These are phyloP conservation scores for Penstemon davidsonii DNA, from an alignment of 257 asterid genomes.

Conservation along the genomic window DNA sequence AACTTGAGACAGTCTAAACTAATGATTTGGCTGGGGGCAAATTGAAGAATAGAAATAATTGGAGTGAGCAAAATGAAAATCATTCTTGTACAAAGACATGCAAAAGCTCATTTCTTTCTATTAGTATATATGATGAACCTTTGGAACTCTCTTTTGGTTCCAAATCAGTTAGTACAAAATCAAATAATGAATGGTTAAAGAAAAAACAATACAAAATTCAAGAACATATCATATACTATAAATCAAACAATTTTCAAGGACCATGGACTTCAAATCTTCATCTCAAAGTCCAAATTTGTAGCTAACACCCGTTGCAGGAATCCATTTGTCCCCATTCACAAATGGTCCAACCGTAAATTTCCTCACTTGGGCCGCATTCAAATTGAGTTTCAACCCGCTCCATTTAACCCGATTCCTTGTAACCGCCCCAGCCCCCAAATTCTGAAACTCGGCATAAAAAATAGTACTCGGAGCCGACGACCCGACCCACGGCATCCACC, in stretches of 20 bases:
- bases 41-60: too few relatives aligned
- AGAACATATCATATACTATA: too few relatives aligned
- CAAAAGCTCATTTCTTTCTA: too few relatives aligned
- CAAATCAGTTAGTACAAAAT: background rate
- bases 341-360: slow-evolving; percentile 14
- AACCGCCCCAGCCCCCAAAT: slow-evolving; percentile 6
- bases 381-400: slow-evolving; percentile 15
- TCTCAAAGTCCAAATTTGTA: slow-evolving; percentile 16
- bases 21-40: too few relatives aligned
- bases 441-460: slow-evolving; percentile 20
- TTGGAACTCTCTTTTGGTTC: background rate
- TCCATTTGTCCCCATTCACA: slow-evolving; percentile 8
- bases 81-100: too few relatives aligned
- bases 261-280: background rate
- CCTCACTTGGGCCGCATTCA: background rate
- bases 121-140: too few relatives aligned
- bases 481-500: slow-evolving; percentile 20
- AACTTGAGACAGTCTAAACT: too few relatives aligned
- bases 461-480: slow-evolving; percentile 18
- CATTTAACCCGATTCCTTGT: slow-evolving; percentile 10
- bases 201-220: background rate
- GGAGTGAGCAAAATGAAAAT: too few relatives aligned
- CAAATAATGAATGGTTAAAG: background rate
- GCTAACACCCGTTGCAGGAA: slow-evolving; percentile 9
- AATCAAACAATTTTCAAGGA: background rate